A percentile compares a stretch with the other conserved stretches of the same genome.
phyloP scores from a whole-genome alignment of 176 grass and related monocot genomes.

The Avena sativa region DNA sequence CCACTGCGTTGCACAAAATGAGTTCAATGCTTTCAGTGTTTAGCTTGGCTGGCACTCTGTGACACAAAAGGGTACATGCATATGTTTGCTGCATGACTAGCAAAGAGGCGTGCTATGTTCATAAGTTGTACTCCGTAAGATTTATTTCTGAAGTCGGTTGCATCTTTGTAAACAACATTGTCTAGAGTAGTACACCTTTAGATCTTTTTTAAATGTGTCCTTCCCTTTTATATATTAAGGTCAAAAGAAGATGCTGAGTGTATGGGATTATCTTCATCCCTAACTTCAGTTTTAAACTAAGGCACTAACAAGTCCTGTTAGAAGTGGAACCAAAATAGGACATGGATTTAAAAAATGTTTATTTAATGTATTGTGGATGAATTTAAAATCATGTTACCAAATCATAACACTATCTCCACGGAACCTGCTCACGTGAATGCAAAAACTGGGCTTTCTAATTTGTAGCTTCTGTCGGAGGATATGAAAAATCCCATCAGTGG shows the following conservation, averaged over 20 bases:
- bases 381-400: neutral
- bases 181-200: neutral
- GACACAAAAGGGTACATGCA: neutral
- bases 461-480: constrained; percentile 1
- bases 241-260: constrained; percentile 28
- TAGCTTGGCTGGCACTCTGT: neutral
- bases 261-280: neutral
- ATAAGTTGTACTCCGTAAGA: constrained; percentile 4
- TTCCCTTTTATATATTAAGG: constrained; percentile 18
- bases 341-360: constrained; percentile 9
- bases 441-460: neutral
- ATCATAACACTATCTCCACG: neutral
- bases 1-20: neutral
- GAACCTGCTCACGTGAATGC: neutral
- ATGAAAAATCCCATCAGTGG: neutral
- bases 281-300: constrained; percentile 19
- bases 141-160: neutral
- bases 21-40: neutral
- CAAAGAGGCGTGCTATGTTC: neutral
- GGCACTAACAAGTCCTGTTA: neutral
- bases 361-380: neutral
- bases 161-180: constrained; percentile 8
- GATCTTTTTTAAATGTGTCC: constrained; percentile 1
- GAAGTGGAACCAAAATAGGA: constrained; percentile 18
- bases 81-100: constrained; percentile 16